Base-by-base conservation (phyloP, 257 asterid species). In the Schizonepeta tenuifolia region DNA sequence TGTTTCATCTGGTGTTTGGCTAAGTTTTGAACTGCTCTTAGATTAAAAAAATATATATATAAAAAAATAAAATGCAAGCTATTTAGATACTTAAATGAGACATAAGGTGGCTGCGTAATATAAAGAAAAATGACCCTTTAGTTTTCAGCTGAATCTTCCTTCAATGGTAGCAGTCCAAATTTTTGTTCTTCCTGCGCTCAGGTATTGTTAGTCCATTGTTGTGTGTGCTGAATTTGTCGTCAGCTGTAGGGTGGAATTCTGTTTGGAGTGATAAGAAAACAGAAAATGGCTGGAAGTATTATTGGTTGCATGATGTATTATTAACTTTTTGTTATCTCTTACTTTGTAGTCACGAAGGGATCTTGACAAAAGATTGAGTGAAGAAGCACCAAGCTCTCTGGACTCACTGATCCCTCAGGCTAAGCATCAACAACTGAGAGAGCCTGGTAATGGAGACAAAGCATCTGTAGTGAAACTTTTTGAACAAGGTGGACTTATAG, bases 381-480 rank as follows among this genome's bases (percentile, higher is more conserved):
- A 68, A 71, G 80, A 76, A 28, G 71, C 74, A 69, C 82, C 84
- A 24, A 75, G 83, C 22, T 35, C 77, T 66, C 68, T 83, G 50
- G 86, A 84, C 73, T 84, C 91, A 79, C 82, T 79, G 59, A 77
- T 61, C 46, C 91, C 88, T 63, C 87, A 83, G 78, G 74, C 75
- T 60, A 86, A 83, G 68, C 87, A 76, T 80, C 89, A 80, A 69
- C 84, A 81, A 21, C 69, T 31, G 22, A 74, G 83, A 83, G 92
- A 84, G 71, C 77, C 85, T 33, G 89, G 77, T 35, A 84, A 79
- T 74, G 93, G 92, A 46, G 96, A 89, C 72, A 85, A 75, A 81
- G 65, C 89, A 41, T 87, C 96, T 3, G 87, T 89, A 86, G 92
- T 80, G 53, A 92, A 83, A 55, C 93, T 92, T 69, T 88, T 88